These are phyloP conservation scores for Fusarium globosum DNA, from an alignment of 2,329 filamentous ascomycete species.

Conservation along the genomic window DNA sequence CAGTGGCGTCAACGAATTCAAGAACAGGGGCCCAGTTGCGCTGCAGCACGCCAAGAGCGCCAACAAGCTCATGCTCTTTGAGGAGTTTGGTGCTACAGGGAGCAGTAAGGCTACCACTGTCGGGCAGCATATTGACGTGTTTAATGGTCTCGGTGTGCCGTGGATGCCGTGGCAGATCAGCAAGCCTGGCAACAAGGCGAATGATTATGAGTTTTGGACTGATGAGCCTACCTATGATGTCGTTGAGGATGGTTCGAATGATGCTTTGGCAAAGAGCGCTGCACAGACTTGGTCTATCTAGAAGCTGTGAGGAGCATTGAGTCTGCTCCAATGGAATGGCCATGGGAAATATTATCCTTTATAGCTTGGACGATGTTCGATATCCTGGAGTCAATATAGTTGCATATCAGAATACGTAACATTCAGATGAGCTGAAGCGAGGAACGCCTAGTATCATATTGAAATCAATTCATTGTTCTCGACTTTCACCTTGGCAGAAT, in stretches of 20 bases:
- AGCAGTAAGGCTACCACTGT: background rate
- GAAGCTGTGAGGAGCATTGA: background rate
- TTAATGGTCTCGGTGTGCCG: background rate
- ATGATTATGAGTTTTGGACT: background rate
- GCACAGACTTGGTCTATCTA: background rate
- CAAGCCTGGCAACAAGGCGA: background rate
- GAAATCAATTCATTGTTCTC: background rate
- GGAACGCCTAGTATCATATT: background rate
- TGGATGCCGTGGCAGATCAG: background rate
- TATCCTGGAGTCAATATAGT: background rate
- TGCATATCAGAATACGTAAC: too few relatives aligned
- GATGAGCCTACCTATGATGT: background rate
- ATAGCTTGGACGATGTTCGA: background rate
- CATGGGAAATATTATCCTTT: too few relatives aligned
- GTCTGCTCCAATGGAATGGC: fast-evolving
- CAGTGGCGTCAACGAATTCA: background rate
- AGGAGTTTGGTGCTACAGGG: background rate
- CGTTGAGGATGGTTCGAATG: background rate
- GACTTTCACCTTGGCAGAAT: too few relatives aligned
- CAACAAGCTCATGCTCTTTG: background rate
- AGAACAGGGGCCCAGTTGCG: background rate
- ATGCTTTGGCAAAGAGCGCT: background rate
- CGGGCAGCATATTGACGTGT: background rate
- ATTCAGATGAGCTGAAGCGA: too few relatives aligned
- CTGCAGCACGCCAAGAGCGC: background rate